phyloP scores from a whole-genome alignment of 2,329 filamentous ascomycete genomes.

The Nigrospora osmanthi region DNA sequence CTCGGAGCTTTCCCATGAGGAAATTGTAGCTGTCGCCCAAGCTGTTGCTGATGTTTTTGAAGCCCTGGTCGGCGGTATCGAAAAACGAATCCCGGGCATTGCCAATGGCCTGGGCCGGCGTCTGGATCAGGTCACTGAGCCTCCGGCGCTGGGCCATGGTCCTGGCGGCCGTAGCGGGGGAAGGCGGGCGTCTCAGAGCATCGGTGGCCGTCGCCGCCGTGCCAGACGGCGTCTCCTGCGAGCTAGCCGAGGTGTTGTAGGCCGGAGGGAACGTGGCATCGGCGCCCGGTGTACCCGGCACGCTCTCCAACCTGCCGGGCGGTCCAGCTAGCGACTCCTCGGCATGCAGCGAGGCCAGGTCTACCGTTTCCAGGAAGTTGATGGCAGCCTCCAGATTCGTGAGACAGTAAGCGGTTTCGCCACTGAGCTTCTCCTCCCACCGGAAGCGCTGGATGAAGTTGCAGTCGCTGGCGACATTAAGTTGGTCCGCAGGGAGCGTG shows the following conservation, averaged over 20 bases:
- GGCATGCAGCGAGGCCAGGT: conserved; percentile 77
- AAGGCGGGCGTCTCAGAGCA: conserved; percentile 24
- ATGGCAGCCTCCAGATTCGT: conserved; percentile 95
- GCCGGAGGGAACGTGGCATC: conserved; percentile 49
- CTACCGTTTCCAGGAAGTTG: conserved; percentile 90
- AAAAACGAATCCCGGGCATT: conserved; percentile 79
- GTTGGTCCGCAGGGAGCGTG: conserved; percentile 75
- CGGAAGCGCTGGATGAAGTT: conserved; percentile 91
- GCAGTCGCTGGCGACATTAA: conserved; percentile 90
- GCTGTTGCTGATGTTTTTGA: conserved; percentile 87
- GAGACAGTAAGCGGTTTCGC: conserved; percentile 91
- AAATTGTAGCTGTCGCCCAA: conserved; percentile 92
- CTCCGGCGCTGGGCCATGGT: conserved; percentile 50
- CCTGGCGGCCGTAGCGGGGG: conserved; percentile 18
- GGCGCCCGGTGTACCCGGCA: conserved; percentile 38
- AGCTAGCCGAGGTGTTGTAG: conserved; percentile 33
- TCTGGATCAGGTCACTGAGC: conserved; percentile 79
- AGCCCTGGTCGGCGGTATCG: conserved; percentile 80
- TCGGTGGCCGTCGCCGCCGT: conserved; percentile 21
- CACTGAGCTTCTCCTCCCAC: conserved; percentile 76
- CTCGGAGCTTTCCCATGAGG: conserved; percentile 78
- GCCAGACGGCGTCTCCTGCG: conserved; percentile 12
- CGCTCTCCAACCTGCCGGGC: conserved; percentile 39
- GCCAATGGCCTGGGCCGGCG: conserved; percentile 72
- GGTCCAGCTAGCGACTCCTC: conserved; percentile 69